Conservation (phyloP, 257 asterid genomes). For the Solanum tarijense region DNA sequence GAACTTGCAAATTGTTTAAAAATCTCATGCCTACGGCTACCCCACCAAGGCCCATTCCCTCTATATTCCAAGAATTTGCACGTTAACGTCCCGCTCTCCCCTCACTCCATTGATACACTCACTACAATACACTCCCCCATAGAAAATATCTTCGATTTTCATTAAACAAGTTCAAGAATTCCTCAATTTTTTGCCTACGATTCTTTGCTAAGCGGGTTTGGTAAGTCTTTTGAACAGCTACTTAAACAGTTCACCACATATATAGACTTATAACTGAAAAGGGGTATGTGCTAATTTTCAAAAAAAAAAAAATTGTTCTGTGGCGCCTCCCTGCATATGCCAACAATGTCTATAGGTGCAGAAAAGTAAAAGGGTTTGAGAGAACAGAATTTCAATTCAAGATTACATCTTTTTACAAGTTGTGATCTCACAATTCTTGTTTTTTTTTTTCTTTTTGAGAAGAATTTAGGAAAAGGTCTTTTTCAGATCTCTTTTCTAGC, state of each 20-base stretch:
- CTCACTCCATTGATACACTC: background rate
- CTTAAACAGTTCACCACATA: background rate
- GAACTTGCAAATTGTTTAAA: background rate
- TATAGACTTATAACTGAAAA: background rate
- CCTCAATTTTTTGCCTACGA: background rate
- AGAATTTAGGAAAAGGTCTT: background rate
- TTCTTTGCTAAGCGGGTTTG: background rate
- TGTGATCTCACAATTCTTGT: background rate
- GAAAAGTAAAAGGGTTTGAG: background rate
- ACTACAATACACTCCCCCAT: background rate
- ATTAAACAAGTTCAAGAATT: background rate
- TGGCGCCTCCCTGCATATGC: slow-evolving; percentile 14
- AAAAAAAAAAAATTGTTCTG: background rate
- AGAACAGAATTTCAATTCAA: background rate
- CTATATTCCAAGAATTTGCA: background rate
- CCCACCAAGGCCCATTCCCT: background rate
- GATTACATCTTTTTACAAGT: background rate
- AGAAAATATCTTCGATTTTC: background rate
- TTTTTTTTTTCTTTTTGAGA: too few species aligned
- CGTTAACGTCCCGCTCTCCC: background rate
- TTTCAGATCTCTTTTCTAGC: slow-evolving; percentile 15
- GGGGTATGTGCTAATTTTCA: background rate
- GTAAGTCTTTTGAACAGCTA: background rate
- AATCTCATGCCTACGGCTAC: background rate
- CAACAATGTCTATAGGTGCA: background rate